phyloP scores from a whole-genome alignment of 2,329 filamentous ascomycete genomes.

The Lizonia empirigonia region DNA sequence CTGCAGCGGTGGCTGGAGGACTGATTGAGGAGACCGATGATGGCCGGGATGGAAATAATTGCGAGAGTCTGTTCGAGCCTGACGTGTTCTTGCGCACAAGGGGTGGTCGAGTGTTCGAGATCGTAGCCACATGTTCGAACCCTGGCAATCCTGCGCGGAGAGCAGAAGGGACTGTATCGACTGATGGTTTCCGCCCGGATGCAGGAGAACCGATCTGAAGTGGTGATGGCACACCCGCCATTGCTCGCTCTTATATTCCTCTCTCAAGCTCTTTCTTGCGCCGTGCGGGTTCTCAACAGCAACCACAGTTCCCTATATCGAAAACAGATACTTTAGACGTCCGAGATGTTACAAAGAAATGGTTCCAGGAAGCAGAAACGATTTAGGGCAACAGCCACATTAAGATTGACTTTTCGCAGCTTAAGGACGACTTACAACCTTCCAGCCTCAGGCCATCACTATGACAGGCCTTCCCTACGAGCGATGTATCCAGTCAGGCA shows the following conservation, averaged over 20 bases:
- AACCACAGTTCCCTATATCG: not conserved
- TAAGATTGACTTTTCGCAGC: constrained; percentile 9
- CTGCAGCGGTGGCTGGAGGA: constrained; percentile 22
- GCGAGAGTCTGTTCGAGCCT: constrained; percentile 43
- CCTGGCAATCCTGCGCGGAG: constrained; percentile 41
- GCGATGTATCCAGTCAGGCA: not conserved
- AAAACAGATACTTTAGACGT: not conserved
- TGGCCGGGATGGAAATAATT: constrained; percentile 45
- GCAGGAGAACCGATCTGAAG: constrained; percentile 40
- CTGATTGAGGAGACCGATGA: constrained; percentile 34
- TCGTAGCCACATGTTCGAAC: constrained; percentile 18
- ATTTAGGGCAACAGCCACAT: not conserved
- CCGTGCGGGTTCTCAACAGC: too few relatives aligned
- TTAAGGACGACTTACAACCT: constrained; percentile 23
- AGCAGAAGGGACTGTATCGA: constrained; percentile 32
- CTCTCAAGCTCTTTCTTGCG: not conserved
- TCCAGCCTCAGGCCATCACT: constrained; percentile 23
- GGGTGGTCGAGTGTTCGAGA: constrained; percentile 29
- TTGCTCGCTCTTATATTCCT: constrained; percentile 11
- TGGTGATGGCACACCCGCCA: constrained; percentile 39
- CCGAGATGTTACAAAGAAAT: not conserved
- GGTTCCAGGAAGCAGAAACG: not conserved
- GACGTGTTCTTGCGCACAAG: constrained; percentile 38
- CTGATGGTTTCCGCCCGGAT: constrained; percentile 24
- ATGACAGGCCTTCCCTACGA: not conserved